Conservation (phyloP, 2,329 filamentous ascomycete genomes). For the Xylaria sp. region DNA sequence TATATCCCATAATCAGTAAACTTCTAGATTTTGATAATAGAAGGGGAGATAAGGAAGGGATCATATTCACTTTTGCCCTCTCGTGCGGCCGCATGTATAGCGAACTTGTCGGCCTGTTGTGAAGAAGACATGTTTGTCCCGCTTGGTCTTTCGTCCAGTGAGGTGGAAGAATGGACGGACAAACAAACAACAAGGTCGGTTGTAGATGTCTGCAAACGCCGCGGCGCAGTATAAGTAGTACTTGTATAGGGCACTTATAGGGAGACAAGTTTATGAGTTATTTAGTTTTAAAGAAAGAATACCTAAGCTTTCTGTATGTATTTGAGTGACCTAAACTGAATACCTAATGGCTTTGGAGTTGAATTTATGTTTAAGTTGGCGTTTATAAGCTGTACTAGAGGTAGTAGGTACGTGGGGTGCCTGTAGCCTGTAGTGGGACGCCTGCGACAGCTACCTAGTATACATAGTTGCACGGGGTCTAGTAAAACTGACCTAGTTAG, state of each 20-base stretch:
- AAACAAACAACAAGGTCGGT: background rate
- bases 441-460: background rate
- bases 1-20: conserved; percentile 51
- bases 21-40: background rate
- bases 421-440: conserved; percentile 9
- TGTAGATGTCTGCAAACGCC: background rate
- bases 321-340: background rate
- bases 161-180: background rate
- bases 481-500: too few relatives aligned
- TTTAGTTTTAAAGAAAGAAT: background rate
- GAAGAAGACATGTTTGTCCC: conserved; percentile 42
- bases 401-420: background rate
- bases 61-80: conserved; percentile 78
- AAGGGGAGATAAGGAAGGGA: background rate
- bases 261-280: background rate
- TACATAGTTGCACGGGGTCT: too few relatives aligned
- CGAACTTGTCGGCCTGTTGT: conserved; percentile 69
- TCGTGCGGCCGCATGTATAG: conserved; percentile 86
- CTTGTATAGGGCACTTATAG: background rate
- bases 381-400: conserved; percentile 6
- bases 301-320: background rate
- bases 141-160: background rate
- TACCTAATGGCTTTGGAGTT: background rate
- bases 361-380: background rate
- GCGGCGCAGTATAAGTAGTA: background rate